Conservation (phyloP, 2,329 filamentous ascomycete genomes). For the Fusarium setosum region DNA sequence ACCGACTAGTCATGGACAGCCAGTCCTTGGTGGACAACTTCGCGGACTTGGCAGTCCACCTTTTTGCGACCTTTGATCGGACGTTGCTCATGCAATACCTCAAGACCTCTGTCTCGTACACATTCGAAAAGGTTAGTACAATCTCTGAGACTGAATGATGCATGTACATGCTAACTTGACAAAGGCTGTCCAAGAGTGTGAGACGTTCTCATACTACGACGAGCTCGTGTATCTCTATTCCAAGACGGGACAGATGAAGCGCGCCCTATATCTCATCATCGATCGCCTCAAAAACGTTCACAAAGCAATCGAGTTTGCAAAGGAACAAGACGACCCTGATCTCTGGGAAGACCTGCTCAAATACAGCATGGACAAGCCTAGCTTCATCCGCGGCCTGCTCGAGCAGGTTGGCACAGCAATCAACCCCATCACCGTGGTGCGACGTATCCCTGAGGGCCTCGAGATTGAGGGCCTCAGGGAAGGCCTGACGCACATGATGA, state of each 20-base stretch:
- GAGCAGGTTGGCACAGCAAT: conserved; percentile 96
- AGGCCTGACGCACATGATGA: conserved; percentile 89
- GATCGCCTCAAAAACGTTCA: conserved; percentile 91
- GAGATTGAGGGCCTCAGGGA: conserved; percentile 92
- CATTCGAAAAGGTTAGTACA: conserved; percentile 75
- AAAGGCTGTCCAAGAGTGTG: conserved; percentile 80
- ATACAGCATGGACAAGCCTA: conserved; percentile 97
- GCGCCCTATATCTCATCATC: conserved; percentile 91
- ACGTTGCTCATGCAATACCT: conserved; percentile 87
- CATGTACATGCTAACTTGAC: conserved; percentile 16
- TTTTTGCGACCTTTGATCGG: conserved; percentile 89
- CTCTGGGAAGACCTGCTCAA: conserved; percentile 95
- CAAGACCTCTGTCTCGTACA: conserved; percentile 85
- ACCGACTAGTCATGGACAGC: conserved; percentile 68
- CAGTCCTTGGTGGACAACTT: conserved; percentile 83
- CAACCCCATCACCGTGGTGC: conserved; percentile 89
- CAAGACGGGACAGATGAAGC: conserved; percentile 94
- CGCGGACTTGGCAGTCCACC: conserved; percentile 84
- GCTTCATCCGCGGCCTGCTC: conserved; percentile 90
- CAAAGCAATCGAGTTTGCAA: conserved; percentile 93
- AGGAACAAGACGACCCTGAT: conserved; percentile 90
- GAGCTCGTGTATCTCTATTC: conserved; percentile 97
- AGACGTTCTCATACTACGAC: conserved; percentile 82
- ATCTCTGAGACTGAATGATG: too few relatives aligned
- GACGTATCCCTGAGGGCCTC: conserved; percentile 90